Evolutionary conservation across 225 moss, liverwort and hornwort genomes (phyloP).

Genomic region (Pleurozium schreberi): DNA sequence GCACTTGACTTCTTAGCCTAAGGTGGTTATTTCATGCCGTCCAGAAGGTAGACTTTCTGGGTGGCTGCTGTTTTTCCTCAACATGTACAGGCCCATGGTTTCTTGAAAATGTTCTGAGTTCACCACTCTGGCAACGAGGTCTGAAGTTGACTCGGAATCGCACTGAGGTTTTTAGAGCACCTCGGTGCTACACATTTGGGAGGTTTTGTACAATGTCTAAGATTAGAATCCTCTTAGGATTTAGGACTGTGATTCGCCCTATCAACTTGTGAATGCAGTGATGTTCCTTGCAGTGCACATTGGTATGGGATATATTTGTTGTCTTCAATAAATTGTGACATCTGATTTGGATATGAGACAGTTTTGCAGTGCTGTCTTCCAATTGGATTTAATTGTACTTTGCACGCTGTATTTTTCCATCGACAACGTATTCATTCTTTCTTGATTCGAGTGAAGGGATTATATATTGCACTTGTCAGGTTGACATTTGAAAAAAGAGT

Average conservation of each 20-base stretch:
- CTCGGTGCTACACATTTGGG: background rate
- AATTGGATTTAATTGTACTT: background rate
- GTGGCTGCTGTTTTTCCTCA: background rate
- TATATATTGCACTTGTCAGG: background rate
- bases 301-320: background rate
- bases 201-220: background rate
- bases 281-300: background rate
- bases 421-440: background rate
- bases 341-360: background rate
- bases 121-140: background rate
- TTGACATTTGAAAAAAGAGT: background rate
- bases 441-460: too few species aligned
- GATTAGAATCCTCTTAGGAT: background rate
- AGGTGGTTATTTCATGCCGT: background rate
- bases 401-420: background rate
- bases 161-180: background rate
- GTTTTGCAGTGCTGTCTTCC: background rate
- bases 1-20: conserved; percentile 28
- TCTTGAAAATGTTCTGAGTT: background rate
- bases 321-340: background rate
- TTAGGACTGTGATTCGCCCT: background rate
- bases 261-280: background rate
- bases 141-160: background rate
- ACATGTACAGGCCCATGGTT: background rate
- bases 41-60: background rate